Base-by-base conservation (phyloP, 495 filamentous ascomycete species). In the Emericellopsis terricola region DNA sequence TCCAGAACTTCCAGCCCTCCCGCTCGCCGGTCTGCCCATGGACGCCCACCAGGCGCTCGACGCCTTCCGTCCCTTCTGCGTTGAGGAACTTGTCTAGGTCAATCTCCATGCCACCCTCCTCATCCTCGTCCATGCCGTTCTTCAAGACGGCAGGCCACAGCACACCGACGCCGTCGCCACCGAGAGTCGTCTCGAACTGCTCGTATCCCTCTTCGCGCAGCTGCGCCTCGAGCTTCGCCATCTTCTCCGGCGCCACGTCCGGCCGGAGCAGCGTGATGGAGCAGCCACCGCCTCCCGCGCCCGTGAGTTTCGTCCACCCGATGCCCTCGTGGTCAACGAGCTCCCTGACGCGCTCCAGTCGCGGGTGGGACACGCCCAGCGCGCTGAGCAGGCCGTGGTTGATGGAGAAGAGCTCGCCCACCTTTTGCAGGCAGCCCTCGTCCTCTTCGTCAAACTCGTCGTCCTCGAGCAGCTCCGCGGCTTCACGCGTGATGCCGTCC, bases 221-320 rank as follows among this genome's bases (percentile, higher is more conserved):
- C 41, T 76, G 68, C 4, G 50, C 36, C 46, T 87, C 69, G 15
- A 97, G 61, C 2, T 62, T 52, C 15, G 62, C 48, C 31, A 82
- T 42, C 36, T 56, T 68, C 29, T 70, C 59, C 19, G 40, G 27
- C 1, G 60, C 38, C 4, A 64, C 51, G 13, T 41, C 52, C 0
- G 84, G 81, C 38, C 75, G 80, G 26, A 96, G 60, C 4, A 97
- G 55, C 3, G 86, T 89, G 44, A 97, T 94, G 1, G 85, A 84
- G 52, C 89, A 94, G 1, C 89, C 89, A 26, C 89, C 89, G 3
- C 87, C 89, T 9, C 89, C 89, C 4, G 86, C 89, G 37, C 89
- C 89, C 1, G 89, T 97, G 31, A 97, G 67, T 49, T 97, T 97
- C 4, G 89, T 91, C 83, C 84, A 94, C 20, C 89, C 89, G 36